Evolutionary conservation across 805 yeast genomes (phyloP).

Genomic region (Lipomyces lipofer): DNA sequence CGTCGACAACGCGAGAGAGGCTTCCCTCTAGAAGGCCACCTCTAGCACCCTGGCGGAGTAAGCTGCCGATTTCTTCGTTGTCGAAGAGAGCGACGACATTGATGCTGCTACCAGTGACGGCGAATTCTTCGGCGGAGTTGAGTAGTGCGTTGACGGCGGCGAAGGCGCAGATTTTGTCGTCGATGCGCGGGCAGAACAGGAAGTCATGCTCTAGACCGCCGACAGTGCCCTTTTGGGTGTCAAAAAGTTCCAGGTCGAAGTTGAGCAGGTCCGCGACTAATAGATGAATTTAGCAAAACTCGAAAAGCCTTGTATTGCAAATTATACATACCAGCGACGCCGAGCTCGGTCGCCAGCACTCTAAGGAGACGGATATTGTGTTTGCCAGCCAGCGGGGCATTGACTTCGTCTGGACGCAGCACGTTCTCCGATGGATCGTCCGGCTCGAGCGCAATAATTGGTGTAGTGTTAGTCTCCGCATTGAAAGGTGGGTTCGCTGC

Average conservation of each 20-base stretch:
- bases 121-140: slow-evolving; percentile 43
- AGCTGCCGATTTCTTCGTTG: slow-evolving; percentile 82
- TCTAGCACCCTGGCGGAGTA: slow-evolving; percentile 76
- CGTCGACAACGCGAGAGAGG: slow-evolving; percentile 49
- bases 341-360: slow-evolving; percentile 63
- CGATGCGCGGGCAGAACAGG: slow-evolving; percentile 78
- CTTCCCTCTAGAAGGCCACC: slow-evolving; percentile 71
- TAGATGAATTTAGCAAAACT: background rate
- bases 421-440: slow-evolving; percentile 35
- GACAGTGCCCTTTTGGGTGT: slow-evolving; percentile 73
- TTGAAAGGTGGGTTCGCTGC: slow-evolving; percentile 72
- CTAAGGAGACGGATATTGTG: slow-evolving; percentile 61
- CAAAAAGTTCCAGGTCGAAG: slow-evolving; percentile 76
- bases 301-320: background rate
- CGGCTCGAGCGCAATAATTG: slow-evolving; percentile 63
- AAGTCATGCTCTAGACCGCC: slow-evolving; percentile 81
- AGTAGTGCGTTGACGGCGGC: slow-evolving; percentile 66
- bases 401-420: slow-evolving; percentile 36
- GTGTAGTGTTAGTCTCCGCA: slow-evolving; percentile 73
- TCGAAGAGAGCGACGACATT: slow-evolving; percentile 68
- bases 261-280: slow-evolving; percentile 62
- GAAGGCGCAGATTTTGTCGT: slow-evolving; percentile 79
- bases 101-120: slow-evolving; percentile 36
- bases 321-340: slow-evolving; percentile 39
- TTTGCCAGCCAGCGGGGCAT: slow-evolving; percentile 35